Conservation (phyloP, 2,329 filamentous ascomycete species). For the Fusarium sp. region DNA sequence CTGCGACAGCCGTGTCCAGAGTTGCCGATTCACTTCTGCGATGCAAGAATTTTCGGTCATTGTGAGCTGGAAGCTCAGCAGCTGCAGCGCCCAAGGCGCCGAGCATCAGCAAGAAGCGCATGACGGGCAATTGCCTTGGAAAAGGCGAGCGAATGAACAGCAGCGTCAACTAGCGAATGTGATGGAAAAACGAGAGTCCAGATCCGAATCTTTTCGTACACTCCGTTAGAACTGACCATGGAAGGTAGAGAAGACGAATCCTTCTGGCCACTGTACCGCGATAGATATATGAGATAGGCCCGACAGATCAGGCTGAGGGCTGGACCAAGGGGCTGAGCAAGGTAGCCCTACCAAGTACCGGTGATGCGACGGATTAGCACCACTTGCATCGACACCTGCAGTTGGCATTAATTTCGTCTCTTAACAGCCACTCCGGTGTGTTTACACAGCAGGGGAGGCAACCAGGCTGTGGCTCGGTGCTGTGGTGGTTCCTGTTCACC, state of each 20-base stretch:
- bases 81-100: conserved; percentile 41
- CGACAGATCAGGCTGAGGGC: conserved; percentile 21
- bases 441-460: conserved; percentile 27
- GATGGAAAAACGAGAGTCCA: conserved; percentile 33
- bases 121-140: conserved; percentile 25
- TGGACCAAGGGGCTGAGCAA: conserved; percentile 44
- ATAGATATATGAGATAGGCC: conserved; percentile 40
- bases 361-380: conserved; percentile 21
- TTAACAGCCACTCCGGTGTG: conserved; percentile 36
- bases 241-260: conserved; percentile 2
- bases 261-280: conserved; percentile 14
- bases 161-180: conserved; percentile 37
- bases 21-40: conserved; percentile 27
- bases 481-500: conserved; percentile 22
- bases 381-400: conserved; percentile 31
- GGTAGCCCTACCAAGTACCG: conserved; percentile 41
- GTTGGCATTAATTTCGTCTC: conserved; percentile 33
- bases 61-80: conserved; percentile 29
- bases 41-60: conserved; percentile 12
- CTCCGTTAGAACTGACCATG: conserved; percentile 23
- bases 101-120: conserved; percentile 44
- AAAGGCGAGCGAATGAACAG: conserved; percentile 27
- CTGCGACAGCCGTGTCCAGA: conserved; percentile 7
- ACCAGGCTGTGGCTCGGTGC: conserved; percentile 18
- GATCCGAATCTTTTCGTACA: conserved; percentile 13